A percentile compares a stretch with the other conserved stretches of the same genome.
These are phyloP conservation scores for Sambucus nigra DNA, from an alignment of 129 eudicot species.

Conservation along the genomic window DNA sequence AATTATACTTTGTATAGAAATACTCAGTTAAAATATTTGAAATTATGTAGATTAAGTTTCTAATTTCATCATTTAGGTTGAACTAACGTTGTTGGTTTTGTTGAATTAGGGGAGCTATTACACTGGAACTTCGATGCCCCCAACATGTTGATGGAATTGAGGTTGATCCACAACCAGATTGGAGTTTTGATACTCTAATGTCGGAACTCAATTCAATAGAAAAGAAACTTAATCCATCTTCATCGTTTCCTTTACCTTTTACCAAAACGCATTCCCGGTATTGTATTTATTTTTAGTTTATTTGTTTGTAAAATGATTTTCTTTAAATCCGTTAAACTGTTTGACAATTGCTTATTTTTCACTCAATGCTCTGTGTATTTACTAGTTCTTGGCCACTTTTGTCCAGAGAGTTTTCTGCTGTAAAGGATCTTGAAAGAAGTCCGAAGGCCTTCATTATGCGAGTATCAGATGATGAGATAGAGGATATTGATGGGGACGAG, in stretches of 20 bases:
- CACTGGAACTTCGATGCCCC: conserved; percentile 39
- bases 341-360: background rate
- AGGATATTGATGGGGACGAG: conserved; percentile 25
- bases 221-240: conserved; percentile 38
- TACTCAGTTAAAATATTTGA: background rate
- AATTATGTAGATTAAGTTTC: conserved; percentile 4
- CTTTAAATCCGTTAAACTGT: background rate
- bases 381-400: background rate
- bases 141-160: conserved; percentile 34
- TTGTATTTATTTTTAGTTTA: background rate
- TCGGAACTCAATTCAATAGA: conserved; percentile 63
- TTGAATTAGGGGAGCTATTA: conserved; percentile 38
- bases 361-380: background rate
- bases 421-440: conserved; percentile 17
- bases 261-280: conserved; percentile 38
- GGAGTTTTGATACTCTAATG: conserved; percentile 71
- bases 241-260: conserved; percentile 30
- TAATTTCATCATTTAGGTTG: background rate
- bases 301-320: background rate
- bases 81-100: conserved; percentile 1
- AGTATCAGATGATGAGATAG: conserved; percentile 48
- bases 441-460: conserved; percentile 57
- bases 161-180: conserved; percentile 70
- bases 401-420: conserved; percentile 33
- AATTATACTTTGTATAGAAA: too few species aligned